Percentiles rank a stretch among this genome's conserved stretches.
Conservation (phyloP, 1,284 basidiomycete species). For the Cystobasidiaceae sp. region DNA sequence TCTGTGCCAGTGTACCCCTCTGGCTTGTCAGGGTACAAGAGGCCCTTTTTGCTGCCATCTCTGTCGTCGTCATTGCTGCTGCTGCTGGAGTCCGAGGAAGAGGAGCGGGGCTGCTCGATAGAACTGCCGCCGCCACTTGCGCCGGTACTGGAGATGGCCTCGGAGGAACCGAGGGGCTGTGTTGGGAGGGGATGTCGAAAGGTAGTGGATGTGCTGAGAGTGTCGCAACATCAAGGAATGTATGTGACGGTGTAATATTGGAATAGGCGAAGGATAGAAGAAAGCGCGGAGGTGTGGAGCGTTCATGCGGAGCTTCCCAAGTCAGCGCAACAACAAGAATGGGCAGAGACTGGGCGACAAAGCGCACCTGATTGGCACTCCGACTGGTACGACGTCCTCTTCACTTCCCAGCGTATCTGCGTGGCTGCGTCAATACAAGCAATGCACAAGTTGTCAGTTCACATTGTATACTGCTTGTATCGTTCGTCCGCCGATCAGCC, state of each 20-base stretch:
- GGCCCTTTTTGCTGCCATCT: background rate
- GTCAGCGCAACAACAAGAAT: background rate
- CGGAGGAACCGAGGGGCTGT: no score
- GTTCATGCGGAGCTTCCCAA: background rate
- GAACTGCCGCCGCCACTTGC: no score
- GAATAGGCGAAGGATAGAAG: background rate
- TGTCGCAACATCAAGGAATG: no score
- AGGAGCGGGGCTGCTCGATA: no score
- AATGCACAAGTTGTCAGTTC: background rate
- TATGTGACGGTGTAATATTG: background rate
- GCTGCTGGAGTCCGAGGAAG: no score
- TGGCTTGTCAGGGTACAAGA: background rate
- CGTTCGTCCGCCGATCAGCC: background rate
- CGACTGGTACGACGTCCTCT: conserved; percentile 12
- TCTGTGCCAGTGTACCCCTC: conserved; percentile 11
- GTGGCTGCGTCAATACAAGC: background rate
- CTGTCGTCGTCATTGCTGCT: background rate
- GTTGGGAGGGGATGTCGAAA: conserved; percentile 21
- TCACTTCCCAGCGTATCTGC: conserved; percentile 29
- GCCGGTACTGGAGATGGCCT: no score
- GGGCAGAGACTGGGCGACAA: background rate
- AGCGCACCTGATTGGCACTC: conserved; percentile 29
- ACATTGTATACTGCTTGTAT: no score
- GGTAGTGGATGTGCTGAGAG: conserved; percentile 14
- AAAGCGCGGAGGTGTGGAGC: background rate